Evolutionary conservation across 371 early-diverging fungal species (phyloP).

Genomic region (Mucor circinelloides): DNA sequence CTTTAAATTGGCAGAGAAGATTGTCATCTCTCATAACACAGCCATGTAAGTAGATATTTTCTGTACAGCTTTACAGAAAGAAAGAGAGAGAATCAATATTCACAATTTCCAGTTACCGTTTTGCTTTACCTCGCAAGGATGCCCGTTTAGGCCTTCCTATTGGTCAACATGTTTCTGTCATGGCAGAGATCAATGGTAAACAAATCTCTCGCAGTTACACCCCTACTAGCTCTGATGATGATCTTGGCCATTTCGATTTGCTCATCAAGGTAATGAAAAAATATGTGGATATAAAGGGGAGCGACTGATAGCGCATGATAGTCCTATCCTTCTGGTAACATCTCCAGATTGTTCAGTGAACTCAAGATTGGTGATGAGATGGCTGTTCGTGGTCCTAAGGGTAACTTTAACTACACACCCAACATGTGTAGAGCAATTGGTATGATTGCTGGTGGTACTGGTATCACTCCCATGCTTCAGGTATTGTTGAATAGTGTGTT

Average conservation of each 20-base stretch:
- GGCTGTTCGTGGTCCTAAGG: slow-evolving; percentile 86
- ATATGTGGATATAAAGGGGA: background rate
- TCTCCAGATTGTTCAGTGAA: slow-evolving; percentile 74
- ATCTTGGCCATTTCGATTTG: slow-evolving; percentile 87
- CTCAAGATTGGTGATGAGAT: slow-evolving; percentile 77
- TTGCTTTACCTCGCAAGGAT: slow-evolving; percentile 74
- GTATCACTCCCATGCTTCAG: slow-evolving; percentile 91
- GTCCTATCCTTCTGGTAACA: slow-evolving; percentile 82
- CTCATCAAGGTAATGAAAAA: slow-evolving; percentile 80
- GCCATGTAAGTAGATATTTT: slow-evolving; percentile 62
- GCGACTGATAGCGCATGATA: slow-evolving; percentile 60
- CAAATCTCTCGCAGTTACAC: slow-evolving; percentile 91
- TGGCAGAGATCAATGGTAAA: slow-evolving; percentile 86
- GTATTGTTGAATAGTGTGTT: slow-evolving; percentile 10
- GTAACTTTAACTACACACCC: slow-evolving; percentile 80
- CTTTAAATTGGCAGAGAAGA: slow-evolving; percentile 81
- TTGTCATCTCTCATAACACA: slow-evolving; percentile 79
- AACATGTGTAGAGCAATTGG: slow-evolving; percentile 80
- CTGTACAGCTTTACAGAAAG: too few relatives aligned
- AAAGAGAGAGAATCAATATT: background rate
- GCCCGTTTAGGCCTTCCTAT: slow-evolving; percentile 84
- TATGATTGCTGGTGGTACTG: slow-evolving; percentile 94
- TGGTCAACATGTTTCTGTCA: slow-evolving; percentile 93
- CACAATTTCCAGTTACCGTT: slow-evolving; percentile 73
- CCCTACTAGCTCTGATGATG: slow-evolving; percentile 85